A percentile compares a stretch with the other conserved stretches of the same genome.
Evolutionary conservation across 345 rosid genomes (phyloP).

Genomic region (Citrus reticulata): DNA sequence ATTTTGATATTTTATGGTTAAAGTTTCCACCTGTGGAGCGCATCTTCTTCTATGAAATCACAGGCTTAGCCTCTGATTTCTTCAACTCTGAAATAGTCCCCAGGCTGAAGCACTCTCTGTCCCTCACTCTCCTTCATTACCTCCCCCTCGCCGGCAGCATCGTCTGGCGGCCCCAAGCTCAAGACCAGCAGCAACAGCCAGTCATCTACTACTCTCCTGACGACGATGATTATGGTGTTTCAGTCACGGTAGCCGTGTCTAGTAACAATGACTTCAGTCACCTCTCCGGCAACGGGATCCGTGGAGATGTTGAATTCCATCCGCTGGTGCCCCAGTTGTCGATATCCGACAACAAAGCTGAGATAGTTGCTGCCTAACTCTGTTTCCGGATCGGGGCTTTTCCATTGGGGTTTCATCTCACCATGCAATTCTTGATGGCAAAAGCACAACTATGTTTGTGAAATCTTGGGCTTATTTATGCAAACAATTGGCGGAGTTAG

Average conservation of each 20-base stretch:
- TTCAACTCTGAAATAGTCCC: conserved; percentile 37
- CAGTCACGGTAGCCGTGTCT: conserved; percentile 36
- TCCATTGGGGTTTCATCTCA: conserved; percentile 34
- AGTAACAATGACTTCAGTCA: conserved; percentile 13
- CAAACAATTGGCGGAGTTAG: not conserved
- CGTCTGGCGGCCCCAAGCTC: conserved; percentile 14
- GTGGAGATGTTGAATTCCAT: conserved; percentile 20
- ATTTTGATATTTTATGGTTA: not conserved
- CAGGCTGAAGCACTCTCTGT: conserved; percentile 36
- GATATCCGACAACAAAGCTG: conserved; percentile 14
- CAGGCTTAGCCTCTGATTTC: not conserved
- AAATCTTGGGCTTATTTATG: conserved; percentile 41
- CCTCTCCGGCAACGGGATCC: not conserved
- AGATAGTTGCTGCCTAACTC: conserved; percentile 17
- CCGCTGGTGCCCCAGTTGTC: conserved; percentile 30
- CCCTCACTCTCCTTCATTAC: conserved; percentile 29
- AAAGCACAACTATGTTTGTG: conserved; percentile 29
- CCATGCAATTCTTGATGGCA: conserved; percentile 37
- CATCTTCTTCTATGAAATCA: not conserved
- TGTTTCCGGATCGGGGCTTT: conserved; percentile 32
- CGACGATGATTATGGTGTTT: conserved; percentile 14
- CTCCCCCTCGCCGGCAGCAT: conserved; percentile 31
- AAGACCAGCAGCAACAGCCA: conserved; percentile 8
- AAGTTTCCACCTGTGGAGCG: not conserved
- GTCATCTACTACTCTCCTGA: conserved; percentile 16